Evolutionary conservation across 345 rosid genomes (phyloP).

Genomic region (Melaleuca quinquenervia): DNA sequence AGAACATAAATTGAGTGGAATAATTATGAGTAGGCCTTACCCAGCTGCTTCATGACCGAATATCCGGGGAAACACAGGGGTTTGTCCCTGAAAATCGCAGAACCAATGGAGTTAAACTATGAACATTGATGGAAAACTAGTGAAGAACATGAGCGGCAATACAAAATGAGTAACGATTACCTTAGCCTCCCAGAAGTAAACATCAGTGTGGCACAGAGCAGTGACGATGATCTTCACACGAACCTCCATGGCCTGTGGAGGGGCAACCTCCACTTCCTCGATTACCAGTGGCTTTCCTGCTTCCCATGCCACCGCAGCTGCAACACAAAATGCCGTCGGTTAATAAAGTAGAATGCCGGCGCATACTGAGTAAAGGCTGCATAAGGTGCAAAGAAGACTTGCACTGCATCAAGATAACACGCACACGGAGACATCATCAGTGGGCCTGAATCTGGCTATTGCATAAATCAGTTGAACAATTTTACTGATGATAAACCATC

Average conservation of each 20-base stretch:
- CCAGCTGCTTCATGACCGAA: constrained; percentile 34
- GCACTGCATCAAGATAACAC: background rate
- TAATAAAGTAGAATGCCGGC: background rate
- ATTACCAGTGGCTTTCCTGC: constrained; percentile 45
- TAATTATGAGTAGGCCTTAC: background rate
- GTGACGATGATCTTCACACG: constrained; percentile 29
- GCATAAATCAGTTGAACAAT: background rate
- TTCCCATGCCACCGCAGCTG: constrained; percentile 48
- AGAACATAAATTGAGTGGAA: background rate
- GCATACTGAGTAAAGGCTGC: background rate
- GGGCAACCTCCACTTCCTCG: constrained; percentile 39
- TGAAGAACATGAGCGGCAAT: background rate
- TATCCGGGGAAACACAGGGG: constrained; percentile 26
- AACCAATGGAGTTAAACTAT: background rate
- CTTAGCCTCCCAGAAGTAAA: constrained; percentile 47
- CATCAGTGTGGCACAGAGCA: constrained; percentile 39
- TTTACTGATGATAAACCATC: background rate
- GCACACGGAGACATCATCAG: background rate
- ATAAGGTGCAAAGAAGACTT: background rate
- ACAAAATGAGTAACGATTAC: background rate
- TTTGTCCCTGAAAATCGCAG: constrained; percentile 12
- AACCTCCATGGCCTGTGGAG: constrained; percentile 35
- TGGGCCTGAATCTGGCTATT: background rate
- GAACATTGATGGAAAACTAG: background rate
- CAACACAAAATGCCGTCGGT: background rate